Evolutionary conservation across 805 yeast species (phyloP).

Genomic region (Myxozyma kluyveri): DNA sequence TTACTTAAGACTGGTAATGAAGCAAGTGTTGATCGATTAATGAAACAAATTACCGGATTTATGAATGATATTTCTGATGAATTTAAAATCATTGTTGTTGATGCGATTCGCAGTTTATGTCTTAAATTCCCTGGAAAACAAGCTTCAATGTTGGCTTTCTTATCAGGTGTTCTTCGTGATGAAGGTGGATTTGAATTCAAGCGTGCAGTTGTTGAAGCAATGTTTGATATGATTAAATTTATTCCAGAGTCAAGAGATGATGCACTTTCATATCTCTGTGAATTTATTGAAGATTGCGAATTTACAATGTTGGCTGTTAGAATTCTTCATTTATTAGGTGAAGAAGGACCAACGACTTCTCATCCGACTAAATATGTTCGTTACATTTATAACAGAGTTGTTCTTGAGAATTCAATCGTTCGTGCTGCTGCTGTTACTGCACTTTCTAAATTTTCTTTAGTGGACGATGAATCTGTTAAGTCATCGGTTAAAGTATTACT

Average conservation of each 20-base stretch:
- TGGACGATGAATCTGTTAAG: constrained; percentile 64
- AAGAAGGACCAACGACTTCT: constrained; percentile 84
- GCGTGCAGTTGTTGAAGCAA: constrained; percentile 84
- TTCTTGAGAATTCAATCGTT: constrained; percentile 89
- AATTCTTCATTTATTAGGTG: constrained; percentile 85
- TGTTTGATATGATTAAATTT: constrained; percentile 84
- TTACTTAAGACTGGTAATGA: constrained; percentile 91
- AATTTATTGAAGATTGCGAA: constrained; percentile 97
- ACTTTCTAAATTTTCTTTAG: constrained; percentile 81
- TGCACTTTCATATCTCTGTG: constrained; percentile 87
- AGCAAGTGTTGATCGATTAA: constrained; percentile 82
- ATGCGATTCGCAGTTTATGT: constrained; percentile 88
- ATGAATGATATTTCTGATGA: constrained; percentile 95
- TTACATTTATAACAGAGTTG: constrained; percentile 95
- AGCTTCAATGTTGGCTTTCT: constrained; percentile 73
- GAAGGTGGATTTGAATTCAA: constrained; percentile 88
- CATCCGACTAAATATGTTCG: constrained; percentile 90
- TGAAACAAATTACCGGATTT: constrained; percentile 79
- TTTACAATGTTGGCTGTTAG: constrained; percentile 91
- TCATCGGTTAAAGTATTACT: constrained; percentile 72
- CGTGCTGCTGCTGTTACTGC: constrained; percentile 95
- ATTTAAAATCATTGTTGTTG: constrained; percentile 89
- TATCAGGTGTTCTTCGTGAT: constrained; percentile 79
- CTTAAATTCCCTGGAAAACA: constrained; percentile 91
- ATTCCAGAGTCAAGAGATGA: constrained; percentile 78